Evolutionary conservation across 1,284 basidiomycete species (phyloP).

Genomic region (Malassezia obtusa): DNA sequence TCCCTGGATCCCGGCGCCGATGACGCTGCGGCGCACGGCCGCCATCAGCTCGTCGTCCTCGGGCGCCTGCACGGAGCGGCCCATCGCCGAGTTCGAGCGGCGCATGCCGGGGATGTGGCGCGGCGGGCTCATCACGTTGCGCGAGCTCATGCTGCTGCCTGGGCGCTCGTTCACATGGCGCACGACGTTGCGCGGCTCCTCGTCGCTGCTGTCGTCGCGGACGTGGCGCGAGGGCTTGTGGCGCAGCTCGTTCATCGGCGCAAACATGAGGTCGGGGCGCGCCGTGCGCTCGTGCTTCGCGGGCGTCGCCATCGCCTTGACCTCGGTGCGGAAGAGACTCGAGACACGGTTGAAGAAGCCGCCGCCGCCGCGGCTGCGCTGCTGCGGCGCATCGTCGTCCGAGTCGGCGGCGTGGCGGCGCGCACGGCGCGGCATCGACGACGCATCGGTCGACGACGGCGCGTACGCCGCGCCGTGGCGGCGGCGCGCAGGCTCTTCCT

Average conservation of each 20-base stretch:
- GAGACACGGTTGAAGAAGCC: conserved; percentile 38
- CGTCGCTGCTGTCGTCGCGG: conserved; percentile 26
- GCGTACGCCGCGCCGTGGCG: not conserved
- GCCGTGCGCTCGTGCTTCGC: not conserved
- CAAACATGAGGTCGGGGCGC: not conserved
- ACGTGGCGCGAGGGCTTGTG: not conserved
- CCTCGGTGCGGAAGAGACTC: conserved; percentile 43
- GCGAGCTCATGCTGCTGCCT: conserved; percentile 2
- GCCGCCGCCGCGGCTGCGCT: conserved; percentile 11
- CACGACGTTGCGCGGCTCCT: conserved; percentile 34
- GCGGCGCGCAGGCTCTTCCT: conserved; percentile 18
- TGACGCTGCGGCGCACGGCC: conserved; percentile 34
- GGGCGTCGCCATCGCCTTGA: conserved; percentile 10
- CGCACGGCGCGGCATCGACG: not conserved
- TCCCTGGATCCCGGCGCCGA: conserved; percentile 29
- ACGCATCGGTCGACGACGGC: not conserved
- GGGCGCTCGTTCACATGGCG: conserved; percentile 33
- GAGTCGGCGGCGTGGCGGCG: conserved; percentile 4
- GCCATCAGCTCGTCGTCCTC: conserved; percentile 18
- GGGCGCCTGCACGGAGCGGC: not conserved
- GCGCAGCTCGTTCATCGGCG: not conserved
- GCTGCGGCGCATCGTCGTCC: conserved; percentile 11
- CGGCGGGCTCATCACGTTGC: not conserved
- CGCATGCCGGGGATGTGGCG: not conserved
- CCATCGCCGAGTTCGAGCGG: not conserved